phyloP scores from a whole-genome alignment of 2,329 filamentous ascomycete genomes.

The Fonsecaea pedrosoi region DNA sequence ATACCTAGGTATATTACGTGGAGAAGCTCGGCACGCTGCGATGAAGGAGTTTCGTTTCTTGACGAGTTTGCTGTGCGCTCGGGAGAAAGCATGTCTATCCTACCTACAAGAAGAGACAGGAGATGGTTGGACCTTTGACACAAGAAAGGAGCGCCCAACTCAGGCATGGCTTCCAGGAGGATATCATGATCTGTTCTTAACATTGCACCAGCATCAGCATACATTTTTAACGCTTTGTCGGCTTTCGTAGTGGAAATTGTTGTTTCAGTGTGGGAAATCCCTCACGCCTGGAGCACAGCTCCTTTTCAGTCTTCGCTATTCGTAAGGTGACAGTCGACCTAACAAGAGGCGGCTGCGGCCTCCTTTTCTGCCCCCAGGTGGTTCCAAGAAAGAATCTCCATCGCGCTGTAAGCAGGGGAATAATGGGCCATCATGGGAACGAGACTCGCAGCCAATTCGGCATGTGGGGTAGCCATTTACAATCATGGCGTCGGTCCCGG shows the following conservation, averaged over 20 bases:
- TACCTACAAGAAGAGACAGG: background rate
- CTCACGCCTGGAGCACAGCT: background rate
- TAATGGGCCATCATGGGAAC: background rate
- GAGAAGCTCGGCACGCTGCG: slow-evolving; percentile 1
- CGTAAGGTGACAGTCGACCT: slow-evolving; percentile 9
- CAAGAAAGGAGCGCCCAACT: background rate
- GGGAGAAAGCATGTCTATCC: background rate
- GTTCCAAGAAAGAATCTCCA: background rate
- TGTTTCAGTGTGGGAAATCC: slow-evolving; percentile 4
- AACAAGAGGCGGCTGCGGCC: background rate
- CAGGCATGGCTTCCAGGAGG: background rate
- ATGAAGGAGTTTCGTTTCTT: background rate
- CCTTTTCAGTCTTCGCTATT: background rate
- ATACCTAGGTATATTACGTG: background rate
- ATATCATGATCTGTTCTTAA: background rate
- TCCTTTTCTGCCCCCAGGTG: background rate
- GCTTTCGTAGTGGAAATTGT: background rate
- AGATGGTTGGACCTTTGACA: background rate
- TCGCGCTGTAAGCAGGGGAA: slow-evolving; percentile 8
- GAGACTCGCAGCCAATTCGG: background rate
- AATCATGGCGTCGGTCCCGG: background rate
- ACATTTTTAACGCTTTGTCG: background rate
- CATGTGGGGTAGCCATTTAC: slow-evolving; percentile 7
- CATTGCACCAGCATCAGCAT: background rate
- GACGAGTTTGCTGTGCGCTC: slow-evolving; percentile 1